Evolutionary conservation across 345 rosid species (phyloP).

Genomic region (Acer negundo): DNA sequence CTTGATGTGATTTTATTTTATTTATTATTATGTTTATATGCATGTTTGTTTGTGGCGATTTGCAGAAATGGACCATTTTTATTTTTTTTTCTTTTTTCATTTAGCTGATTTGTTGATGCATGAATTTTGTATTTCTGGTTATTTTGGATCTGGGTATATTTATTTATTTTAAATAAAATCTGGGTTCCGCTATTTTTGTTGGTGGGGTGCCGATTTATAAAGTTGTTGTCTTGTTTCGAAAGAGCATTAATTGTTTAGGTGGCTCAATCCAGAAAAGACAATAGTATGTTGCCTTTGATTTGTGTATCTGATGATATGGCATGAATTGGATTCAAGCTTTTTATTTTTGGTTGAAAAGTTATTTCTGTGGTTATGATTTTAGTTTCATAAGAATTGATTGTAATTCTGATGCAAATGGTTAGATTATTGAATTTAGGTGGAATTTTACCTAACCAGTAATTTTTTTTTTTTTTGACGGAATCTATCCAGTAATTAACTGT

Average conservation of each 20-base stretch:
- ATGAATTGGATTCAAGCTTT: background rate
- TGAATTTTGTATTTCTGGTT: background rate
- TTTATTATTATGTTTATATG: constrained; percentile 11
- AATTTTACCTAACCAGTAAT: background rate
- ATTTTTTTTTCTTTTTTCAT: background rate
- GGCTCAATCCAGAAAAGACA: background rate
- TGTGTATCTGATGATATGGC: background rate
- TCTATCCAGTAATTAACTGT: background rate
- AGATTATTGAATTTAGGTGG: background rate
- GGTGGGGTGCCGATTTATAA: constrained; percentile 1
- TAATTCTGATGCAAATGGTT: background rate
- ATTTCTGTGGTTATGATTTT: background rate
- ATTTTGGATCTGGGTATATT: constrained; percentile 23
- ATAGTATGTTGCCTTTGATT: background rate
- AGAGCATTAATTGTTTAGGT: constrained; percentile 10
- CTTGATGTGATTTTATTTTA: constrained; percentile 7
- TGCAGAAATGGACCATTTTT: background rate
- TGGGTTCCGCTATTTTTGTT: background rate
- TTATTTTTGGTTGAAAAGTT: background rate
- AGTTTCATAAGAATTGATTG: background rate
- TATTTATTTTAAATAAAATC: background rate
- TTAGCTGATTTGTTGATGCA: constrained; percentile 15
- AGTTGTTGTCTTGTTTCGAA: constrained; percentile 14
- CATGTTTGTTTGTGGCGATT: constrained; percentile 20
- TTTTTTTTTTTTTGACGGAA: too few relatives aligned